phyloP scores from a whole-genome alignment of 2,329 filamentous ascomycete species.

The Paecilomyces sp. region DNA sequence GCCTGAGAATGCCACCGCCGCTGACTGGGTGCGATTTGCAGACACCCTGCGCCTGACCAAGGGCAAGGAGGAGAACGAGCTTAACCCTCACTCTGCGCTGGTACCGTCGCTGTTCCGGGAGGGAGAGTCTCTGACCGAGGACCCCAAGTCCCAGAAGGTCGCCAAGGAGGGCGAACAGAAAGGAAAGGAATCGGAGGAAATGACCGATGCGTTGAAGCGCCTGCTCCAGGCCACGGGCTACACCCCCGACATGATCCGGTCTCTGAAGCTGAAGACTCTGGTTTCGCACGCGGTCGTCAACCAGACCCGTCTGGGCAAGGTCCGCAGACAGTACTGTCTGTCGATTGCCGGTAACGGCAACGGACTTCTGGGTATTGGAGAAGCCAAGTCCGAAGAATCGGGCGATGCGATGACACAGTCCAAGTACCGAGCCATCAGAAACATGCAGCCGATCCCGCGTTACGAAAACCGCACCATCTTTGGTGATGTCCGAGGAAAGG shows the following conservation, averaged over 20 bases:
- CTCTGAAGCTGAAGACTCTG: conserved; percentile 62
- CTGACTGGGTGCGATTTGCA: conserved; percentile 35
- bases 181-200: conserved; percentile 22
- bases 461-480: conserved; percentile 92
- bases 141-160: conserved; percentile 17
- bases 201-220: conserved; percentile 38
- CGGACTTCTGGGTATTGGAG: conserved; percentile 79
- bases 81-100: conserved; percentile 42
- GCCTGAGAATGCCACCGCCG: conserved; percentile 42
- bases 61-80: conserved; percentile 44
- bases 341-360: conserved; percentile 80
- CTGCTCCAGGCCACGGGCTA: conserved; percentile 54
- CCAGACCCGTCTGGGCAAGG: conserved; percentile 94
- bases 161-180: conserved; percentile 20
- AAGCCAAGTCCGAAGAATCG: conserved; percentile 76
- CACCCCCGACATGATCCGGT: conserved; percentile 38
- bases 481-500: conserved; percentile 75
- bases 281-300: conserved; percentile 72
- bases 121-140: conserved; percentile 27
- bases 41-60: conserved; percentile 44
- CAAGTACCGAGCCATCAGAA: conserved; percentile 73
- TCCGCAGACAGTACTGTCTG: conserved; percentile 67
- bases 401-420: conserved; percentile 64
- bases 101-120: conserved; percentile 46
- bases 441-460: conserved; percentile 84